These are phyloP conservation scores for Pilobolus umbonatus DNA, from an alignment of 192 early-diverging fungal genomes.

Conservation along the genomic window DNA sequence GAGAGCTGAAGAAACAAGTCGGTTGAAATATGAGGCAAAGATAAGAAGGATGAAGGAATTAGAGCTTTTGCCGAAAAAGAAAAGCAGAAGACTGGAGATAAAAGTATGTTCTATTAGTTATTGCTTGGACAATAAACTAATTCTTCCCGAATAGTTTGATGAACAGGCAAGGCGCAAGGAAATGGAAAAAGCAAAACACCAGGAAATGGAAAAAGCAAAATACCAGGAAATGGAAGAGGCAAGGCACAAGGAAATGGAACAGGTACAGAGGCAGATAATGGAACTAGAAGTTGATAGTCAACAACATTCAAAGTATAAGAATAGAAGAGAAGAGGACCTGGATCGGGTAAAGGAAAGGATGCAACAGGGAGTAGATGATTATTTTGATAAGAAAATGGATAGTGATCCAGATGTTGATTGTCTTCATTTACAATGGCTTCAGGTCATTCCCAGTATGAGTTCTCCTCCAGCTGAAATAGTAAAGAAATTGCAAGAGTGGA, in stretches of 20 bases:
- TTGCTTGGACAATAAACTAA: background rate
- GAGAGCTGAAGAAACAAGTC: background rate
- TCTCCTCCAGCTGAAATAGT: no score
- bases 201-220: background rate
- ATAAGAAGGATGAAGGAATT: conserved; percentile 1
- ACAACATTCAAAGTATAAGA: background rate
- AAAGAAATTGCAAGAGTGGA: no score
- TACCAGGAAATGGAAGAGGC: conserved; percentile 1
- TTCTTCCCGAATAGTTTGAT: no score
- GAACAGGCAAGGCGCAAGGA: background rate
- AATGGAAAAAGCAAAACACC: background rate
- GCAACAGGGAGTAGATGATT: conserved; percentile 6
- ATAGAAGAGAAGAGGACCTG: background rate
- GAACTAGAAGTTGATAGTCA: no score
- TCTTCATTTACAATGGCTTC: no score
- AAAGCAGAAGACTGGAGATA: conserved; percentile 11
- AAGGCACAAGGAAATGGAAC: background rate
- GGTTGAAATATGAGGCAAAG: conserved; percentile 2
- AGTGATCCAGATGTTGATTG: background rate
- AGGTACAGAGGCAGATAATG: background rate
- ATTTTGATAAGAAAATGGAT: background rate
- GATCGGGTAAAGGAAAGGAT: background rate
- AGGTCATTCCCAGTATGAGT: no score
- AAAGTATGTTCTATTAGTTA: background rate
- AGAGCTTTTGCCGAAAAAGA: conserved; percentile 7